A percentile compares a stretch with the other conserved stretches of the same genome.
Conservation (phyloP, 148 eudicot species). For the Rhododendron molle region DNA sequence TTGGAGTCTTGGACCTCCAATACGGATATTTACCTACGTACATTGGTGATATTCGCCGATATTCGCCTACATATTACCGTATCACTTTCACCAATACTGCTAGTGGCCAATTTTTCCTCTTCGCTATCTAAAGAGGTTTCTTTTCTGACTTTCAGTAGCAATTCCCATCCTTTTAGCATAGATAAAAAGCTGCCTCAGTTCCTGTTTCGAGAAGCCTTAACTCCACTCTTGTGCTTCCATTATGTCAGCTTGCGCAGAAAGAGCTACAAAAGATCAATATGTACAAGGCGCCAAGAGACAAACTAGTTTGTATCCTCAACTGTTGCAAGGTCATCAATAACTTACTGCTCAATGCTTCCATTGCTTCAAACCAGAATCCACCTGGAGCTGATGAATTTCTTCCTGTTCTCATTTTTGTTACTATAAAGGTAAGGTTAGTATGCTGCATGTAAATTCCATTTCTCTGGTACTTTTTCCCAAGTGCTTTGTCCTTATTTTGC, state of each 20-base stretch:
- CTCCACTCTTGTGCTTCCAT: constrained; percentile 5
- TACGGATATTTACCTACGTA: background rate
- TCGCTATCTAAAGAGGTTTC: background rate
- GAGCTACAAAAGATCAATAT: constrained; percentile 93
- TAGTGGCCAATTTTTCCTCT: background rate
- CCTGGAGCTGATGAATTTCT: constrained; percentile 98
- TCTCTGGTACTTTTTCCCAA: background rate
- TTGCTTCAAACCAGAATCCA: constrained; percentile 64
- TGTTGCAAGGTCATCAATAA: constrained; percentile 95
- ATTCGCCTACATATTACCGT: background rate
- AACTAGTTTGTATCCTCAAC: constrained; percentile 82
- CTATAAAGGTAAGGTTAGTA: constrained; percentile 60
- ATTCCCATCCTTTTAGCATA: background rate
- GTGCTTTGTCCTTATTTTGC: background rate
- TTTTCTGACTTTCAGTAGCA: constrained; percentile 1
- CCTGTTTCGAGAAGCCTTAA: background rate
- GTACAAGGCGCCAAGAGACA: constrained; percentile 97
- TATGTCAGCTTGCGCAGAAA: constrained; percentile 81
- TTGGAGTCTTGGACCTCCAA: background rate
- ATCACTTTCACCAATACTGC: background rate
- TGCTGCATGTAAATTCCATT: background rate
- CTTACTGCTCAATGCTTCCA: constrained; percentile 78
- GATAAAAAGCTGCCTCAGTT: constrained; percentile 3
- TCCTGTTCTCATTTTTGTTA: constrained; percentile 89
- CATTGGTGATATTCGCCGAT: background rate